phyloP scores from a whole-genome alignment of 176 grass and related monocot species.

The Lolium rigidum region DNA sequence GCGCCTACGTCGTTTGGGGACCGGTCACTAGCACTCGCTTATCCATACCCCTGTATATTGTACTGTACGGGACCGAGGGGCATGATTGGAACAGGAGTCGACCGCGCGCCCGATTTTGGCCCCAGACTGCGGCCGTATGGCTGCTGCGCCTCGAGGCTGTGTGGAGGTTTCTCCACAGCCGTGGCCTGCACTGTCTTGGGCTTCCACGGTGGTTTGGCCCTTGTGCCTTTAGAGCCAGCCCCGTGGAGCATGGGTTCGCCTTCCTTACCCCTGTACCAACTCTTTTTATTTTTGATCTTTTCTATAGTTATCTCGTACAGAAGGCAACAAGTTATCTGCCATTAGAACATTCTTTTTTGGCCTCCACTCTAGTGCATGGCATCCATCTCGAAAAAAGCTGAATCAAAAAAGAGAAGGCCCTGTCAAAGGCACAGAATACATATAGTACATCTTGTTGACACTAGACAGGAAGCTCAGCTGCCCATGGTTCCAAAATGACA shows the following conservation, averaged over 20 bases:
- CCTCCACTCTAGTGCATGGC: too few relatives aligned
- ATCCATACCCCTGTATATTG: neutral
- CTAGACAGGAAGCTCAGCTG: neutral
- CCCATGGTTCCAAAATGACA: neutral
- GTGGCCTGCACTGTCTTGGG: neutral
- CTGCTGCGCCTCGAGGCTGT: neutral
- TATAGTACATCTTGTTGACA: too few relatives aligned
- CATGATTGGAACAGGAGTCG: neutral
- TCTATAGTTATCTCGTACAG: too few relatives aligned
- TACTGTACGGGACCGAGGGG: neutral
- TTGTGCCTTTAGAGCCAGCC: neutral
- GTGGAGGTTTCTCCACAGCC: neutral
- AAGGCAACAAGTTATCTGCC: too few relatives aligned
- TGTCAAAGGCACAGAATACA: too few relatives aligned
- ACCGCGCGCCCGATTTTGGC: neutral
- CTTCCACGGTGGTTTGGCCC: neutral
- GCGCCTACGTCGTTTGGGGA: neutral
- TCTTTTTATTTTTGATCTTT: too few relatives aligned
- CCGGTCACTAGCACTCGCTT: neutral
- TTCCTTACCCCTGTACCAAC: neutral
- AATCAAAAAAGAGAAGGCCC: too few relatives aligned
- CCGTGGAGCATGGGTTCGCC: slow-evolving; percentile 9
- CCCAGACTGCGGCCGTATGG: neutral
- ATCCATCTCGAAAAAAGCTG: too few relatives aligned
- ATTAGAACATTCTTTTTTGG: too few relatives aligned